A percentile compares a stretch with the other conserved stretches of the same genome.
Evolutionary conservation across 129 eudicot genomes (phyloP).

Genomic region (Daucus carota): DH1_v3.0 NC_030381.2:27653001-27653500

Average conservation of each 20-base stretch:
- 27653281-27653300: slow-evolving; percentile 25
- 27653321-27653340: slow-evolving; percentile 68
- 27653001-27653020: slow-evolving; percentile 44
- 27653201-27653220: slow-evolving; percentile 45
- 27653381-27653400: slow-evolving; percentile 27
- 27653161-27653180: slow-evolving; percentile 59
- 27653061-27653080: slow-evolving; percentile 17
- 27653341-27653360: slow-evolving; percentile 29
- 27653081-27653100: slow-evolving; percentile 68
- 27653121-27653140: slow-evolving; percentile 80
- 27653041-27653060: slow-evolving; percentile 60
- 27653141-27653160: slow-evolving; percentile 68
- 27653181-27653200: slow-evolving; percentile 23
- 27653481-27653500: slow-evolving; percentile 77
- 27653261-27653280: slow-evolving; percentile 22
- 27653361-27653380: slow-evolving; percentile 26
- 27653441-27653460: slow-evolving; percentile 87
- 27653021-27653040: slow-evolving; percentile 80
- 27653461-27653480: slow-evolving; percentile 73
- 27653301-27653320: slow-evolving; percentile 85
- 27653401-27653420: slow-evolving; percentile 51
- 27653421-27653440: slow-evolving; percentile 60
- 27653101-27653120: slow-evolving; percentile 54
- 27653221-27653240: slow-evolving; percentile 57
- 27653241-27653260: slow-evolving; percentile 47